phyloP scores from a whole-genome alignment of 1,284 basidiomycete genomes.

The Pseudozyma tsukubaensis region DNA sequence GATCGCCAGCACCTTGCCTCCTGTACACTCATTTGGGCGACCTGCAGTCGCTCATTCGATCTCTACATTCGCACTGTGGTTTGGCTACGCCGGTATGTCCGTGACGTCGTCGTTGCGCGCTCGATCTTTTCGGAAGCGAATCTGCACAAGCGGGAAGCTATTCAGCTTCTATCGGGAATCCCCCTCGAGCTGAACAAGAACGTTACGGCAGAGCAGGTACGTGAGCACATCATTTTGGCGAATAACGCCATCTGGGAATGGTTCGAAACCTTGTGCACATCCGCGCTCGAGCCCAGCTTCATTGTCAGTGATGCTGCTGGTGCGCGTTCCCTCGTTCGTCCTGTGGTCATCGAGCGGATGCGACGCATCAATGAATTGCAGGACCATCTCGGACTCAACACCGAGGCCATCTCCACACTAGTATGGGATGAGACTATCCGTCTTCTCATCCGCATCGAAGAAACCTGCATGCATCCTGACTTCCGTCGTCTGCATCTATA shows the following conservation, averaged over 20 bases:
- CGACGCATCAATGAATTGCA: conserved; percentile 6
- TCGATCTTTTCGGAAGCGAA: not conserved
- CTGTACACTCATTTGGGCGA: not conserved
- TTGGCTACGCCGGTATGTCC: conserved; percentile 6
- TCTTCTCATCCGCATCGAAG: conserved; percentile 5
- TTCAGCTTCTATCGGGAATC: conserved; percentile 6
- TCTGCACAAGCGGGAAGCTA: not conserved
- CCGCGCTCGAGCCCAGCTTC: conserved; percentile 6
- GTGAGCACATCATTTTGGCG: not conserved
- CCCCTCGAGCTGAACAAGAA: not conserved
- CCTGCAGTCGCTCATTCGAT: conserved; percentile 4
- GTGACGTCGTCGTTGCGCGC: conserved; percentile 7
- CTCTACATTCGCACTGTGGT: conserved; percentile 2
- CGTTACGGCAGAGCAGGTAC: no score
- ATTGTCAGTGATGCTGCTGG: not conserved
- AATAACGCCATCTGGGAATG: conserved; percentile 9
- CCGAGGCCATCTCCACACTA: not conserved
- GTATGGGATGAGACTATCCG: conserved; percentile 9
- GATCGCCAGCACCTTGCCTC: conserved; percentile 3
- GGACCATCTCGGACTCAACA: not conserved
- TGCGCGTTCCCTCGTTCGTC: conserved; percentile 1
- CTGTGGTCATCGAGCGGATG: conserved; percentile 10
- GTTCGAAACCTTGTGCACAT: conserved; percentile 2
- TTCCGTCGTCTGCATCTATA: conserved; percentile 4
- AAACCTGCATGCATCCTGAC: conserved; percentile 4